Base-by-base conservation (phyloP, 2,329 filamentous ascomycete genomes). In the Seiridium cupressi region DNA sequence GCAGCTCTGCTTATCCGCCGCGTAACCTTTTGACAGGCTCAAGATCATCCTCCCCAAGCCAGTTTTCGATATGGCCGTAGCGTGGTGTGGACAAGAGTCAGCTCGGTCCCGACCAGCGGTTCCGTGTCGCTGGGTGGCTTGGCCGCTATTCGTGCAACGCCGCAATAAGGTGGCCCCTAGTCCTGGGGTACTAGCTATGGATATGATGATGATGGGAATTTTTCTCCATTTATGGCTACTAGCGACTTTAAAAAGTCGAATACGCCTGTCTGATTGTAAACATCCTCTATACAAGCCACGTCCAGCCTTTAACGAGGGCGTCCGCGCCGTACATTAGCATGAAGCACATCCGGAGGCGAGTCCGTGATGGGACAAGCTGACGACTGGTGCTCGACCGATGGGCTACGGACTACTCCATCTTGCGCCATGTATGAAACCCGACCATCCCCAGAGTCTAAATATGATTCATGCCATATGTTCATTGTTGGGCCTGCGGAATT, bases 371-470 rank as follows among this genome's bases (percentile, higher is more conserved):
- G n/a, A 53, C n/a, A 40, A 36, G 49, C 34, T 53, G 49, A 36
- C 5, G 9, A 11, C 32, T 9, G 34, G 49, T n/a, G 8, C 31
- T 13, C 47, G 47, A 10, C 18, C 18, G 47, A n/a, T 53, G 31
- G 31, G 34, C 49, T 53, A 53, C 49, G 49, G 49, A 53, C 49
- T 53, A 13, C 49, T 53, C 49, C 49, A 53, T 38, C 10, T 53
- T 53, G 35, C 32, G 35, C 49, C 32, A 53, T 53, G 18, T n/a
- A 53, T 18, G 49, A 53, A 34, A 31, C 49, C 49, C 32, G 7
- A 42, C 35, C 18, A 5, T 35, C n/a, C 32, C 18, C 32, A 38
- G 38, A 13, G 6, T 18, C 35, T 10, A 40, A 38, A 34, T 36
- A 53, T 53, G 9, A 53, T 10, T 13, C 48, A 11, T 26, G 18